Evolutionary conservation across 345 rosid genomes (phyloP).

Genomic region (Carallia pectinifolia): DNA sequence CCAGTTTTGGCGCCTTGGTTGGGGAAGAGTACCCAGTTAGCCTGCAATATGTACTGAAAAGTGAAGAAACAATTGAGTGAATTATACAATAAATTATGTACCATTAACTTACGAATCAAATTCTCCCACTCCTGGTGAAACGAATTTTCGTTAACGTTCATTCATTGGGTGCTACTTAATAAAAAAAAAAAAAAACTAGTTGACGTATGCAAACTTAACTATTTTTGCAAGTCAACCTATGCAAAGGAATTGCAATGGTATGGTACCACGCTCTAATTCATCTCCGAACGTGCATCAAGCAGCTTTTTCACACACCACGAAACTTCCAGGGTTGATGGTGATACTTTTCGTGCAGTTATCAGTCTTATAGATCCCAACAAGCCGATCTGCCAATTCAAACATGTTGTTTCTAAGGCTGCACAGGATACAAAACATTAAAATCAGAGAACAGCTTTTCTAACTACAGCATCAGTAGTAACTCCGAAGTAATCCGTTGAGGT

Average conservation of each 20-base stretch:
- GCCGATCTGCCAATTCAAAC: conserved; percentile 96
- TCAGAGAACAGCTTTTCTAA: not conserved
- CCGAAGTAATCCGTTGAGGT: not conserved
- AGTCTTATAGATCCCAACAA: conserved; percentile 93
- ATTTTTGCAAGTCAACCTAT: not conserved
- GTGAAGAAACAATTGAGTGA: not conserved
- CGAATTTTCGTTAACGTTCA: too few relatives aligned
- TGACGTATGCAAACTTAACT: conserved; percentile 5
- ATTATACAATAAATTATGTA: too few relatives aligned
- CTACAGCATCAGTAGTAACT: not conserved
- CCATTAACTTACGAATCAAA: too few relatives aligned
- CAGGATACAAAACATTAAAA: not conserved
- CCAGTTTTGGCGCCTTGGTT: too few relatives aligned
- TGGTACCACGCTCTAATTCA: not conserved
- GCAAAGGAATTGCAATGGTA: not conserved
- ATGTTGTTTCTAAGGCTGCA: conserved; percentile 97
- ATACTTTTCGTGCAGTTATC: conserved; percentile 98
- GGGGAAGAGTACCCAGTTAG: too few relatives aligned
- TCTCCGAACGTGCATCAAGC: conserved; percentile 19
- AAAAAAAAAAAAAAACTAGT: conserved; percentile 5
- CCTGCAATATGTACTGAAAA: too few relatives aligned
- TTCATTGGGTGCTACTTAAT: too few relatives aligned
- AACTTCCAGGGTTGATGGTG: conserved; percentile 88
- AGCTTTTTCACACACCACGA: conserved; percentile 62
- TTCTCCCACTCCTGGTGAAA: too few relatives aligned